Evolutionary conservation across 352 stramenopile species (phyloP), one percentile per base, ranked within the genome.

Genomic region (Globisporangium apiculatum): DNA sequence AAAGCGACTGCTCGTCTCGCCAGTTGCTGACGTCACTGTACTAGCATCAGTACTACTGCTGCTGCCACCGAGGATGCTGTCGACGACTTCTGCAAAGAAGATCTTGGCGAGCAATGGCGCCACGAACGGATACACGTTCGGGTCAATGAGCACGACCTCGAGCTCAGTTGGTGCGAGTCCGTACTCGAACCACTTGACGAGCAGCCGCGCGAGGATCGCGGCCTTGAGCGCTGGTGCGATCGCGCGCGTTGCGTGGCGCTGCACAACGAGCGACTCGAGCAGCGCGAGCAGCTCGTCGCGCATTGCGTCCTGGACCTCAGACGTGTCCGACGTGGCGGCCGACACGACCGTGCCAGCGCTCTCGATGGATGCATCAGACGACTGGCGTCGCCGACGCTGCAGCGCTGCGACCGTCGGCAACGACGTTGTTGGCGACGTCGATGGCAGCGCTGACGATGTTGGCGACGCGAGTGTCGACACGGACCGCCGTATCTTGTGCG

Each of bases 101-200:
- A 93, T 91, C 43, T 76, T 72, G 1, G 75, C 73, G 18, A 93
- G 52, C 10, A 91, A 70, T 1, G 73, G 65, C 7, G 81, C 73
- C 5, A 93, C 76, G 42, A 83, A 69, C 18, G 57, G 47, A 43
- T 88, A 91, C 35, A 91, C 79, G 4, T 71, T 67, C 3, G 68
- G 55, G 31, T 90, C 76, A 35, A 81, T 75, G 6, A 95, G 61
- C 48, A 81, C 82, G 0, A 75, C 67, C 53, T 95, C 85, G 8
- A 95, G 65, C 17, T 81, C 76, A 2, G 69, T 68, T 18, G 67
- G 70, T 5, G 76, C 53, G 10, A 93, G 58, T 12, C 71, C 76
- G 50, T 86, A 92, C 17, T 92, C 81, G 49, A 90, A 89, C 85
- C 85, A 95, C 57, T 93, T 92, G 17, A 93, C 76, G 3, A 95